phyloP scores from a whole-genome alignment of 2,329 filamentous ascomycete species.

The Beauveria scarabaeidicola region DNA sequence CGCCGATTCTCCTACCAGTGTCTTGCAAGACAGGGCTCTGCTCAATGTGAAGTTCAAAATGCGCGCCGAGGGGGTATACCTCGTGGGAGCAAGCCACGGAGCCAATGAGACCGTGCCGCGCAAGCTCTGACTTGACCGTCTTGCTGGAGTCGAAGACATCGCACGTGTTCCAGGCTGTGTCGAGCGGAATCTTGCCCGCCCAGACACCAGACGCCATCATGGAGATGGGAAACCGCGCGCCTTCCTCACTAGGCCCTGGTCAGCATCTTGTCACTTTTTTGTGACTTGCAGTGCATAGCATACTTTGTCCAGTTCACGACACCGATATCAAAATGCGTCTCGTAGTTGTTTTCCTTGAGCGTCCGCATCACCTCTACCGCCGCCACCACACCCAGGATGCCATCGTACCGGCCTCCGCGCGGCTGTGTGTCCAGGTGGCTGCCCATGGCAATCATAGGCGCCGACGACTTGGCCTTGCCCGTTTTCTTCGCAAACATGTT shows the following conservation, averaged over 20 bases:
- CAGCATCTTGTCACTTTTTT: not conserved
- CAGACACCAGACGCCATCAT: conserved; percentile 75
- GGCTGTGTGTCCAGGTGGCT: conserved; percentile 62
- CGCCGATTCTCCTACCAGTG: conserved; percentile 20
- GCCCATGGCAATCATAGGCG: conserved; percentile 57
- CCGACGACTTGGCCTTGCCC: conserved; percentile 47
- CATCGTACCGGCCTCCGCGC: conserved; percentile 61
- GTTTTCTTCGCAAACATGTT: conserved; percentile 68
- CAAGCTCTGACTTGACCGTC: conserved; percentile 40
- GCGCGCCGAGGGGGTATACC: conserved; percentile 55
- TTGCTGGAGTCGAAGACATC: conserved; percentile 31
- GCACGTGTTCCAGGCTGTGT: conserved; percentile 55
- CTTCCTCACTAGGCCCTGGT: conserved; percentile 54
- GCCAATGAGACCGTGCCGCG: conserved; percentile 58
- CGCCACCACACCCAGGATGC: conserved; percentile 65
- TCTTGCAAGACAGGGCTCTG: conserved; percentile 67
- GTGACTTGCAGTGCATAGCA: conserved; percentile 9
- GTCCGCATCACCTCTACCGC: conserved; percentile 64
- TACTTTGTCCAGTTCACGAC: conserved; percentile 73
- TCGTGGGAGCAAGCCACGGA: conserved; percentile 18
- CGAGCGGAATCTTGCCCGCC: conserved; percentile 57
- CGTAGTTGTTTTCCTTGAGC: conserved; percentile 52
- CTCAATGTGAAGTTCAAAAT: conserved; percentile 81
- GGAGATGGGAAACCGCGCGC: conserved; percentile 67
- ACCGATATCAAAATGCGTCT: conserved; percentile 63